A percentile compares a stretch with the other conserved stretches of the same genome.
Evolutionary conservation across 2,329 filamentous ascomycete species (phyloP).

Genomic region (Diaporthe sp.): DNA sequence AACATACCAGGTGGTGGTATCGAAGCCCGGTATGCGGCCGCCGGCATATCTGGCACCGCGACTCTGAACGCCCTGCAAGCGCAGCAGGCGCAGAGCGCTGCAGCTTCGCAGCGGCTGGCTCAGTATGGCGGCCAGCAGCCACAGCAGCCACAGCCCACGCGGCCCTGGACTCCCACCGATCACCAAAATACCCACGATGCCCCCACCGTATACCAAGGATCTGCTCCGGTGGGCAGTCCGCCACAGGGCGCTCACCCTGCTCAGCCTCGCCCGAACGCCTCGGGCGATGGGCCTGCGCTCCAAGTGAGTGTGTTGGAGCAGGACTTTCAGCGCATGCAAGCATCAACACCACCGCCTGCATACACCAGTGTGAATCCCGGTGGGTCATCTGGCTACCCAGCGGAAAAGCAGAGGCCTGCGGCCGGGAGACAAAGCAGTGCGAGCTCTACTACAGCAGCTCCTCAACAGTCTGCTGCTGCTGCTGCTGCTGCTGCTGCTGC

Average conservation of each 20-base stretch:
- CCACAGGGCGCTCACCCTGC: conserved; percentile 65
- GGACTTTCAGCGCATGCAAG: conserved; percentile 86
- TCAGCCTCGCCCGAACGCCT: conserved; percentile 44
- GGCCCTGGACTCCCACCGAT: conserved; percentile 97
- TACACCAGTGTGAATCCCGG: conserved; percentile 83
- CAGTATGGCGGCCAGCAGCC: conserved; percentile 76
- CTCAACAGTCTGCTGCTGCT: conserved; percentile 43
- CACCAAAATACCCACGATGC: conserved; percentile 88
- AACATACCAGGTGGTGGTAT: conserved; percentile 83
- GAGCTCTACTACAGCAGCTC: conserved; percentile 47
- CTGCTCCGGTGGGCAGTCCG: conserved; percentile 74
- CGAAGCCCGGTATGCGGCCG: conserved; percentile 90
- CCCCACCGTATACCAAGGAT: conserved; percentile 91
- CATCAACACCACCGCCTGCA: conserved; percentile 91
- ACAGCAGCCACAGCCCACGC: conserved; percentile 60
- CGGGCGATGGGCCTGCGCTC: conserved; percentile 47
- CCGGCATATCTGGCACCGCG: conserved; percentile 88
- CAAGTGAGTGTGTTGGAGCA: conserved; percentile 83
- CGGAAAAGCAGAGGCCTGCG: conserved; percentile 78
- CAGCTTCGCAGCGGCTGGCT: conserved; percentile 83
- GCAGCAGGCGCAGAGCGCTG: conserved; percentile 83
- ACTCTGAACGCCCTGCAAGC: conserved; percentile 80
- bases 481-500: conserved; percentile 35
- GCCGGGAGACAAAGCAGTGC: conserved; percentile 45
- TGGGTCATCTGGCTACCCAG: conserved; percentile 74